phyloP scores from a whole-genome alignment of 345 rosid genomes.

The Brassica nigra region DNA sequence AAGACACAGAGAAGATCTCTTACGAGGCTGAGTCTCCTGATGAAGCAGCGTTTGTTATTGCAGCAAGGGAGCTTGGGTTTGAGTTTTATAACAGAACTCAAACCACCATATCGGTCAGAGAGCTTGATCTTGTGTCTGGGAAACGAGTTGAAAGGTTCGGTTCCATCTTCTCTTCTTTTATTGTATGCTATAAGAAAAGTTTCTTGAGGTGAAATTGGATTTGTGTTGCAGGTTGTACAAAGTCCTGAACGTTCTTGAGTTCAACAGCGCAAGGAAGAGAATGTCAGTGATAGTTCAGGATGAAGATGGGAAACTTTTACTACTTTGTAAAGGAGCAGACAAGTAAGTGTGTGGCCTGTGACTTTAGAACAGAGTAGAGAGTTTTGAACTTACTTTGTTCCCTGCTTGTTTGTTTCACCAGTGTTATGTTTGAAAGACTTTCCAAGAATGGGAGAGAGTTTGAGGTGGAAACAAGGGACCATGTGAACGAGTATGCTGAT shows the following conservation, averaged over 20 bases:
- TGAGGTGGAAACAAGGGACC: conserved; percentile 70
- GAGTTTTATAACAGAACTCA: conserved; percentile 82
- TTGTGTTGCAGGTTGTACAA: conserved; percentile 59
- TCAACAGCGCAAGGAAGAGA: conserved; percentile 84
- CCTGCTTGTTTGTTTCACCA: conserved; percentile 29
- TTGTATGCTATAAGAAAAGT: background rate
- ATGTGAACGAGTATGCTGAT: conserved; percentile 88
- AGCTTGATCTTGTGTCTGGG: conserved; percentile 58
- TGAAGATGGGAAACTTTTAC: conserved; percentile 68
- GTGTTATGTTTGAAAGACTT: conserved; percentile 91
- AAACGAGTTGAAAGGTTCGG: conserved; percentile 64
- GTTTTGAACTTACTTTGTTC: background rate
- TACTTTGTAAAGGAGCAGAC: conserved; percentile 93
- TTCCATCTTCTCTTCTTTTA: conserved; percentile 24
- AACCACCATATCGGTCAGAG: conserved; percentile 57
- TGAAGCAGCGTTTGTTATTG: conserved; percentile 95
- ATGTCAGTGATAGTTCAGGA: conserved; percentile 86
- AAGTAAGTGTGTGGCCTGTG: conserved; percentile 52
- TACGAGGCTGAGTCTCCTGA: conserved; percentile 98
- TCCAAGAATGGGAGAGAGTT: conserved; percentile 59
- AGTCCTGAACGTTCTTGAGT: conserved; percentile 77
- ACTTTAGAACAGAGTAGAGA: background rate
- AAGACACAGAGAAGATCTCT: conserved; percentile 58
- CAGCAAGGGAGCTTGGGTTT: conserved; percentile 91
- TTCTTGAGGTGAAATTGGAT: background rate